A percentile compares a stretch with the other conserved stretches of the same genome.
phyloP scores from a whole-genome alignment of 805 yeast genomes.

The Candida pseudofarinosa region DNA sequence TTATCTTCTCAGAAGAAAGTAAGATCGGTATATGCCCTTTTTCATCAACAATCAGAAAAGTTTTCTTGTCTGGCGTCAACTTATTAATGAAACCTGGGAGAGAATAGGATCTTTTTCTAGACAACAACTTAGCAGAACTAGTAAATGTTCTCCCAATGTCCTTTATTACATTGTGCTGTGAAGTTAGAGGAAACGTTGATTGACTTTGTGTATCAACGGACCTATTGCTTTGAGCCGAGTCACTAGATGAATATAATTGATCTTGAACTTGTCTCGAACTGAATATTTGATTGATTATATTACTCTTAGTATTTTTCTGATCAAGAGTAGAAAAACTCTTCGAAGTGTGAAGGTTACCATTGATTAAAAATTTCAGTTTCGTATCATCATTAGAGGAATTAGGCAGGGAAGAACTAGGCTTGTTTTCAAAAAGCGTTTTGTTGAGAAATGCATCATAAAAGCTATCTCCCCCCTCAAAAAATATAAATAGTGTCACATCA shows the following conservation, averaged over 20 bases:
- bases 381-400: no score
- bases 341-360: slow-evolving; percentile 3
- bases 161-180: slow-evolving; percentile 1
- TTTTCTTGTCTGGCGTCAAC: neutral
- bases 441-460: slow-evolving; percentile 37
- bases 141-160: slow-evolving; percentile 16
- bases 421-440: neutral
- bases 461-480: slow-evolving; percentile 48
- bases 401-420: no score
- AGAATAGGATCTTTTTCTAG: slow-evolving; percentile 1
- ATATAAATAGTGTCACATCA: slow-evolving; percentile 59
- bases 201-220: neutral
- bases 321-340: slow-evolving; percentile 14
- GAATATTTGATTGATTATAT: slow-evolving; percentile 12
- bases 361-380: no score
- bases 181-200: neutral
- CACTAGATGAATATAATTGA: neutral
- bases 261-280: neutral
- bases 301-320: slow-evolving; percentile 5
- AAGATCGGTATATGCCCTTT: slow-evolving; percentile 27
- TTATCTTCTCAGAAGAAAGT: slow-evolving; percentile 28
- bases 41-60: slow-evolving; percentile 1
- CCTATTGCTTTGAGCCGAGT: neutral
- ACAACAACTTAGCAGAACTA: slow-evolving; percentile 13
- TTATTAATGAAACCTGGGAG: neutral